Evolutionary conservation across 2,329 filamentous ascomycete genomes (phyloP), one percentile per base, ranked within the genome.

Genomic region (Fusarium penzigii): DNA sequence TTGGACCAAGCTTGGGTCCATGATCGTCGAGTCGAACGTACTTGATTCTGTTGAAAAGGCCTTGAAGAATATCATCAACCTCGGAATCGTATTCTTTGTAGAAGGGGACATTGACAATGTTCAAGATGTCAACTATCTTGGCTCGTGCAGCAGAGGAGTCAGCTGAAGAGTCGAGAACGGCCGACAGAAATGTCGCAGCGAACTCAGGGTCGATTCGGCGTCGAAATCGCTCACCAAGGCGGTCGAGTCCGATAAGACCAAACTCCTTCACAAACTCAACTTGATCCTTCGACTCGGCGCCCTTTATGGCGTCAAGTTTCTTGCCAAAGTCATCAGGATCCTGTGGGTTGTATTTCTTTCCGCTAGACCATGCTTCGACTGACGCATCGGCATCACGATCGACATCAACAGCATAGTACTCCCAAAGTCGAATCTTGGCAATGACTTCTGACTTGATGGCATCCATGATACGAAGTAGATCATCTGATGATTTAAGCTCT

Each of bases 51-150:
- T 97, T 96, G 77, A 88, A 96, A 25, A 97, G 76, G 72, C 99
- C 93, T 56, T 97, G 87, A 50, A 96, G 80, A 59, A 96, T 94
- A 58, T 89, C 89, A 25, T 83, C 83, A 11, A 89, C 79, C 68
- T 99, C 94, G 17, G 75, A 77, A 67, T 99, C 92, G 69, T 96
- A 99, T 71, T 99, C 94, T 58, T 87, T 83, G 75, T 99, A 99
- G 66, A 93, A 89, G 2, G 88, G 83, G 34, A 97, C 78, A 65
- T 99, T 99, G 62, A 94, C 76, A 45, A 91, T 88, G 62, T 97
- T 88, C 13, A 97, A 73, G 39, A 96, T 80, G 48, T 82, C 75
- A 3, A 74, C 72, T 57, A 89, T 71, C 68, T 85, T 80, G 56
- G 80, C 72, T 65, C 80, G 72, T 47, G 82, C 77, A 48, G 78